These are phyloP conservation scores for Pisolithus orientalis DNA, from an alignment of 768 basidiomycete genomes.

Conservation along the genomic window DNA sequence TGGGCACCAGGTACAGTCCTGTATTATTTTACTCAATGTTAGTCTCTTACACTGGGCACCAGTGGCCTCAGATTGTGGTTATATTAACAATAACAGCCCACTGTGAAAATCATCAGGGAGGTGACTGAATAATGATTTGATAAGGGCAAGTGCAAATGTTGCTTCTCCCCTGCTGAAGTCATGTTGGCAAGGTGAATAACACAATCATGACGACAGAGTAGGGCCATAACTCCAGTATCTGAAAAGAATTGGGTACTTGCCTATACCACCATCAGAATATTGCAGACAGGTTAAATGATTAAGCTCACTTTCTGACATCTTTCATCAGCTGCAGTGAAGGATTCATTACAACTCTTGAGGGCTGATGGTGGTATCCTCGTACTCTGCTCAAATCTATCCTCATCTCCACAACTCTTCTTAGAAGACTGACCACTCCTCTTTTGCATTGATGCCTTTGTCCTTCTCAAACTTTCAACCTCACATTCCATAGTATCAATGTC, in stretches of 20 bases:
- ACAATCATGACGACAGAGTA: slow-evolving; percentile 17
- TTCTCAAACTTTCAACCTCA: background rate
- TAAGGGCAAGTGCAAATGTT: slow-evolving; percentile 16
- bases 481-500: background rate
- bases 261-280: background rate
- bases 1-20: too few relatives aligned
- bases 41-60: too few relatives aligned
- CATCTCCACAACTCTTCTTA: background rate
- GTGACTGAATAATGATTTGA: slow-evolving; percentile 12
- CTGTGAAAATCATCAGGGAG: slow-evolving; percentile 11
- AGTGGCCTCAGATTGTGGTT: too few relatives aligned
- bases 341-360: slow-evolving; percentile 26
- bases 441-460: background rate
- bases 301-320: slow-evolving; percentile 3
- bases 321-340: slow-evolving; percentile 18
- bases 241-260: slow-evolving; percentile 15
- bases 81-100: too few relatives aligned
- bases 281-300: background rate
- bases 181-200: slow-evolving; percentile 14
- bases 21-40: too few relatives aligned
- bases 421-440: background rate
- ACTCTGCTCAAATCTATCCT: slow-evolving; percentile 13
- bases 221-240: slow-evolving; percentile 17
- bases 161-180: slow-evolving; percentile 14
- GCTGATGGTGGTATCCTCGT: slow-evolving; percentile 23